Evolutionary conservation across 2,329 filamentous ascomycete species (phyloP).

Genomic region (Ophiosphaerella korrae): DNA sequence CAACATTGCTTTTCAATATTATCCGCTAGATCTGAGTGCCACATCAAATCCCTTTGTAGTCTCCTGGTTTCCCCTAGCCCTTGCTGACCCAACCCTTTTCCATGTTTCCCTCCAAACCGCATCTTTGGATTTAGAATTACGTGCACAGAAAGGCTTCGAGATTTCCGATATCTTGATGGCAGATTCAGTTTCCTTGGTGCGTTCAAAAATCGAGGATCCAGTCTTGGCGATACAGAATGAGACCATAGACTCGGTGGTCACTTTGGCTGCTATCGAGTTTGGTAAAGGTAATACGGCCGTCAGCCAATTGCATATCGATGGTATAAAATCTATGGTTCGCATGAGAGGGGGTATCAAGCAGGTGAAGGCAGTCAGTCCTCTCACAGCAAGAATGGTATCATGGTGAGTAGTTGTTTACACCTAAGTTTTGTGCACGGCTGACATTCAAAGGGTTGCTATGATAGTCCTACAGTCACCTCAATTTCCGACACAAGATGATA

Average conservation of each 20-base stretch:
- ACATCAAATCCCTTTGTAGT: constrained; percentile 63
- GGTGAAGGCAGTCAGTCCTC: constrained; percentile 56
- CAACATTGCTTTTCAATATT: constrained; percentile 65
- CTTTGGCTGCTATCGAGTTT: constrained; percentile 23
- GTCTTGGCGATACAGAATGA: constrained; percentile 58
- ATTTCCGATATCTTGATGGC: constrained; percentile 62
- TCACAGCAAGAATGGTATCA: constrained; percentile 61
- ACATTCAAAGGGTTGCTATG: constrained; percentile 59
- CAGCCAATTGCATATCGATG: constrained; percentile 51
- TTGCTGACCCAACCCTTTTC: constrained; percentile 62
- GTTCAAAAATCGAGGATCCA: constrained; percentile 56
- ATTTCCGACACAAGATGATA: constrained; percentile 59
- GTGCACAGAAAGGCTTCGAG: constrained; percentile 59
- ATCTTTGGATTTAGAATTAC: constrained; percentile 60
- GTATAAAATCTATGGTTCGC: constrained; percentile 56
- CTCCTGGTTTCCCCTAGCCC: constrained; percentile 65
- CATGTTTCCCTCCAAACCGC: constrained; percentile 65
- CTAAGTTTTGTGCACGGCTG: not conserved
- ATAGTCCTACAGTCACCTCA: constrained; percentile 60
- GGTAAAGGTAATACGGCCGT: constrained; percentile 4
- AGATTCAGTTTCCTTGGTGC: constrained; percentile 60
- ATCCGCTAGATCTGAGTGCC: constrained; percentile 60
- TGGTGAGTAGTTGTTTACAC: constrained; percentile 50
- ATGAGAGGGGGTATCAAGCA: constrained; percentile 58
- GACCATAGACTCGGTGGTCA: constrained; percentile 63